Conservation (phyloP, 805 yeast genomes). For the Saccharomycopsis babjevae region DNA sequence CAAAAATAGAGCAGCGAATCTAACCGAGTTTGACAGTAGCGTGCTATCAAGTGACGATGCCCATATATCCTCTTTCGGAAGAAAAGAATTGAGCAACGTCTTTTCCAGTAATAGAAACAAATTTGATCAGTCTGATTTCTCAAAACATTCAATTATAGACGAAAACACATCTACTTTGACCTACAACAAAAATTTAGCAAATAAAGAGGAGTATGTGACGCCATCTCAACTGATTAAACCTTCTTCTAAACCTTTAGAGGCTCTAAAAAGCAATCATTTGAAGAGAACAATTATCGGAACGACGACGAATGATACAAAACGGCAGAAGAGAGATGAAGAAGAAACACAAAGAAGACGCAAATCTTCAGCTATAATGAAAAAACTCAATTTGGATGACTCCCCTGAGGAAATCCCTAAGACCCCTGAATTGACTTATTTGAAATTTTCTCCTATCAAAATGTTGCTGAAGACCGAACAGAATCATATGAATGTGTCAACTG, state of each 20-base stretch:
- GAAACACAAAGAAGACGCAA: background rate
- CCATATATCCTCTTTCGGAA: conserved; percentile 6
- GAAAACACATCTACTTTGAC: conserved; percentile 15
- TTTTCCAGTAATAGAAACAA: conserved; percentile 4
- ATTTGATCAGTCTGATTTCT: conserved; percentile 1
- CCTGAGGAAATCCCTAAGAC: conserved; percentile 19
- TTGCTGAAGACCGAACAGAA: background rate
- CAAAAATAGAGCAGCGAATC: background rate
- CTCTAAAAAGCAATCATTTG: conserved; percentile 1
- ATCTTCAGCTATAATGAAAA: conserved; percentile 10
- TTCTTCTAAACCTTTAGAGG: background rate
- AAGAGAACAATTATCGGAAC: conserved; percentile 1
- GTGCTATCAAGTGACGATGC: background rate
- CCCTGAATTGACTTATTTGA: conserved; percentile 17
- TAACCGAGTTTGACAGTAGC: background rate
- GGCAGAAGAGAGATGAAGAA: background rate
- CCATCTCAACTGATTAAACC: background rate
- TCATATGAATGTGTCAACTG: background rate
- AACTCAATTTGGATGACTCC: conserved; percentile 16
- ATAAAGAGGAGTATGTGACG: background rate
- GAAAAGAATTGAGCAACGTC: conserved; percentile 6
- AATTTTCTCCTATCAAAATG: conserved; percentile 16
- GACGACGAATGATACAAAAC: background rate
- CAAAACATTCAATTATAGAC: conserved; percentile 16
- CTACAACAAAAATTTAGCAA: background rate